Base-by-base conservation (phyloP, 2,329 filamentous ascomycete species). In the Cercospora nicotianae region DNA sequence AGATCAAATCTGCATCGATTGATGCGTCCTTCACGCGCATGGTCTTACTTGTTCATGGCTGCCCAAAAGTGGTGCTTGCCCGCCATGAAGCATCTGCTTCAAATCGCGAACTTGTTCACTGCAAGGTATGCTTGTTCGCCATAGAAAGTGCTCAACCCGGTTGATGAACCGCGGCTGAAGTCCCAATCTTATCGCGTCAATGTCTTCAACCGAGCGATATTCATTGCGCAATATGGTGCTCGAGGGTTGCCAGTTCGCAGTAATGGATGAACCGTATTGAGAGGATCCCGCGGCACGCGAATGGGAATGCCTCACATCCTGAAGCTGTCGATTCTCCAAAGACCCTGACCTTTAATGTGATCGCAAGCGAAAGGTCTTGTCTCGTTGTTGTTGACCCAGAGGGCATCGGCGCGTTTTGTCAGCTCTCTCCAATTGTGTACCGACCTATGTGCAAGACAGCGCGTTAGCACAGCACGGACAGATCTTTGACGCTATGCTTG, bases 401-500 rank as follows among this genome's bases (percentile, higher is more conserved):
- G 36, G 7, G 67, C 67, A 45, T 71, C 70, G 2, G 66, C 68
- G n/a, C 67, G 39, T 2, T 65, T 30, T 12, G 48, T 58, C 30
- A 70, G 59, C 42, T 71, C 65, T 28, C 55, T 70, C 68, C 70
- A 70, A 1, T 66, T 68, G 33, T 68, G 67, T 3, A 71, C 70
- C 33, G 63, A 65, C 55, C 55, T 58, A 33, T 10, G 30, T 31
- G 30, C 9, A 9, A 31, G 30, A 31, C 30, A 9, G 30, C 30
- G 30, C 30, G 53, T 58, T 9, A 58, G 53, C 53, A n/a, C 8
- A 5, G 9, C 5, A 4, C 26, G 20, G 18, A 26, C 45, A 51
- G 23, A 1, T 12, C 9, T 26, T 31, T 12, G 9, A 12, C 3
- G 30, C 30, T 31, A 31, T 31, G 0, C 30, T 31, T 31, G 3